Conservation (phyloP, 2,329 filamentous ascomycete species). For the Anisogramma anomala region DNA sequence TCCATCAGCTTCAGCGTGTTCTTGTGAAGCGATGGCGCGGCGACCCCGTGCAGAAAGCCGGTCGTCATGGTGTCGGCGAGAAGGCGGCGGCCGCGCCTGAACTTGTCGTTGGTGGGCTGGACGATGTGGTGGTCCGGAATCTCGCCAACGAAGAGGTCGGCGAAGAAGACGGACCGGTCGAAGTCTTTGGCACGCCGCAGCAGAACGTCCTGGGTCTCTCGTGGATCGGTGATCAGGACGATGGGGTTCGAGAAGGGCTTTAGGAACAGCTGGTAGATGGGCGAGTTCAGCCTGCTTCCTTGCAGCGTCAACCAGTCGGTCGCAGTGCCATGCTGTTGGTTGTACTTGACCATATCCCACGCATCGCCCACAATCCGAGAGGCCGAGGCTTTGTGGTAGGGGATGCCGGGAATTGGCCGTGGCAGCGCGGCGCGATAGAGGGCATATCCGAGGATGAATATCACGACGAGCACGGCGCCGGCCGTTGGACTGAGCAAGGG, state of each 20-base stretch:
- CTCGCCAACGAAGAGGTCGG: conserved; percentile 4
- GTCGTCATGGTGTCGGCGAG: conserved; percentile 8
- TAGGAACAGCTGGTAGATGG: conserved; percentile 14
- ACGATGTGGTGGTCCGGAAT: conserved; percentile 8
- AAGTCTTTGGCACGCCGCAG: conserved; percentile 14
- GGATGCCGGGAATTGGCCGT: conserved; percentile 14
- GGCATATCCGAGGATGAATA: not conserved
- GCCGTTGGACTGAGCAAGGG: not conserved
- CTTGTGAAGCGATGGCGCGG: conserved; percentile 5
- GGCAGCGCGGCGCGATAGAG: conserved; percentile 12
- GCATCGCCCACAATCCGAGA: conserved; percentile 12
- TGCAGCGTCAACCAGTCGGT: conserved; percentile 9
- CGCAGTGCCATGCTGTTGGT: not conserved
- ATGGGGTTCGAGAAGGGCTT: conserved; percentile 7
- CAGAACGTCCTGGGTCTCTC: conserved; percentile 12
- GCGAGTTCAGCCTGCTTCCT: conserved; percentile 1
- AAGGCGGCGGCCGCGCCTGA: conserved; percentile 6
- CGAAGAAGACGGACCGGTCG: conserved; percentile 17
- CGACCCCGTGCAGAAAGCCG: conserved; percentile 10
- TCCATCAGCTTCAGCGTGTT: conserved; percentile 5
- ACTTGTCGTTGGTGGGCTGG: conserved; percentile 7
- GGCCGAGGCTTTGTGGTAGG: conserved; percentile 10
- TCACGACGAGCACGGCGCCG: not conserved
- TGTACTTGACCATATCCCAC: conserved; percentile 3
- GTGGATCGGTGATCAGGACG: conserved; percentile 12